Base-by-base conservation (phyloP, 2,329 filamentous ascomycete genomes). In the Dendryphion nanum region DNA sequence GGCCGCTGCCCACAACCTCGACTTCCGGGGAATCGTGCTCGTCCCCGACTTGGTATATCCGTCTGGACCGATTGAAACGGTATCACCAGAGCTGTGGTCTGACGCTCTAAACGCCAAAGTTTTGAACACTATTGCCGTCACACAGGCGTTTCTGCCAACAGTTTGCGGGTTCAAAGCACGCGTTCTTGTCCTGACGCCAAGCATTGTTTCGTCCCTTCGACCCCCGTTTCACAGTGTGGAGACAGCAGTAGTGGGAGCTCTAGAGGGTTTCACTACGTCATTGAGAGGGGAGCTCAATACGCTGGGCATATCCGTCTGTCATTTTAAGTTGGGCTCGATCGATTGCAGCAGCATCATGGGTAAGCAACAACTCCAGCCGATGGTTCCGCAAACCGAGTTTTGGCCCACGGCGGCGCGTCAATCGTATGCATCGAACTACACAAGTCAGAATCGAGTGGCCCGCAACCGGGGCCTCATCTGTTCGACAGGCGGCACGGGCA, bases 21-120 rank as follows among this genome's bases (percentile, higher is more conserved):
- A 80, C 19, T 77, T 98, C 36, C 83, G 83, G 41, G 86, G 88
- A 24, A 74, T 97, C 37, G 79, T 98, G 37, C 73, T 97, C 47
- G 85, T 95, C 17, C 91, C 91, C 2, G 86, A 76, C 41, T 82
- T 85, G 57, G 61, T 66, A n/a, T 94, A 90, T 64, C 85, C 88
- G 36, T 83, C 85, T 18, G 88, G 86, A 4, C 86, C 88, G 15
- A 85, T 97, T 45, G 88, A 89, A 45, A 90, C 88, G 4, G 84
- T 96, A 42, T 82, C 87, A 5, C 83, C 88, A 0, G 86, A 87
- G 19, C 83, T 81, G 54, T 93, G 95, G 72, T 87, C 88, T 47
- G 89, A 96, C 59, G 84, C 89, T 21, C 82, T 97, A 64, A 95
- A 96, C 66, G 91, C 89, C 13, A 90, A 95, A 57, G 78, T 98